These are phyloP conservation scores for Nicotiana sylvestris DNA, from an alignment of 257 asterid genomes.

Conservation along the genomic window DNA sequence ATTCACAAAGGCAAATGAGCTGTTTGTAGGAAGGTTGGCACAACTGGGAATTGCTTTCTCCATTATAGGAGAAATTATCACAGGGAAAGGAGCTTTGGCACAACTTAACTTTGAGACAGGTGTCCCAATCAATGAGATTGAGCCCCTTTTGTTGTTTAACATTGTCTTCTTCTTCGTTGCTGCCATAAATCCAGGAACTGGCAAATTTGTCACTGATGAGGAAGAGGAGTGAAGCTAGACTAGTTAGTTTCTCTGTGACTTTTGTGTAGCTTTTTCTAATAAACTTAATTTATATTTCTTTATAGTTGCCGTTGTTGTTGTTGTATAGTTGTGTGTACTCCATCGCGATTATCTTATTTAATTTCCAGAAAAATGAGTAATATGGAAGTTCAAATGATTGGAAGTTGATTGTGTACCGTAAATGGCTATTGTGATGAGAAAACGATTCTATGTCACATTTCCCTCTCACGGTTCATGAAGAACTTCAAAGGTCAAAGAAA, in stretches of 20 bases:
- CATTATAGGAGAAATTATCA: slow-evolving; percentile 78
- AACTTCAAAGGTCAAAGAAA: too few relatives aligned
- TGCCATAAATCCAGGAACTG: slow-evolving; percentile 91
- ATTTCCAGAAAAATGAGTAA: not conserved
- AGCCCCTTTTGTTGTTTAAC: slow-evolving; percentile 83
- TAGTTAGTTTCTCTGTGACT: not conserved
- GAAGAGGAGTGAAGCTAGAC: slow-evolving; percentile 38
- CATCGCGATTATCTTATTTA: not conserved
- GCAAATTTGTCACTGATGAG: slow-evolving; percentile 77
- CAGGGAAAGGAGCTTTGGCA: slow-evolving; percentile 96
- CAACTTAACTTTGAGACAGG: slow-evolving; percentile 91
- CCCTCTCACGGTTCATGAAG: too few relatives aligned
- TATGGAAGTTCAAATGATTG: not conserved
- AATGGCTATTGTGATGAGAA: too few relatives aligned
- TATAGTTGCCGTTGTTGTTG: not conserved
- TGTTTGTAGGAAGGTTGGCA: slow-evolving; percentile 93
- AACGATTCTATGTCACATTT: too few relatives aligned
- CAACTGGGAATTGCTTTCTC: slow-evolving; percentile 91
- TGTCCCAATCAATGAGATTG: slow-evolving; percentile 75
- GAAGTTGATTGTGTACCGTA: too few relatives aligned
- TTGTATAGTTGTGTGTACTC: too few relatives aligned
- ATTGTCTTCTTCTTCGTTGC: slow-evolving; percentile 84
- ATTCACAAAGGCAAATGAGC: slow-evolving; percentile 89
- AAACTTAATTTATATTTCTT: not conserved
- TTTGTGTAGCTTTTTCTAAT: not conserved